Evolutionary conservation across 768 basidiomycete genomes (phyloP), one percentile per base, ranked within the genome.

Genomic region (Leccinum barrowsii): DNA sequence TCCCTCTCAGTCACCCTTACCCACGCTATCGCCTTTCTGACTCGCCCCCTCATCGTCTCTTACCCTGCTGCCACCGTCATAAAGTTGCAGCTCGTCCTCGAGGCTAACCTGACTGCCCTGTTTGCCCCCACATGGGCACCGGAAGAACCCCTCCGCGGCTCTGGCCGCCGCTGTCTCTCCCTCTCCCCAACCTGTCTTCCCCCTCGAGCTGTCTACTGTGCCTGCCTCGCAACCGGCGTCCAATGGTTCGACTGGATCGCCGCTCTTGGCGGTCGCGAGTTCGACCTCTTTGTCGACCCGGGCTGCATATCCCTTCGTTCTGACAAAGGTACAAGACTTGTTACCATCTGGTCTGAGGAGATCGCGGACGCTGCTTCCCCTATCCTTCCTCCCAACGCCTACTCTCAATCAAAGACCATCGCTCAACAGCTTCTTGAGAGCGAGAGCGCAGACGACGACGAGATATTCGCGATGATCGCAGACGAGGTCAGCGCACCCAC

Each of bases 231-330:
- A 22, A 77, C 86, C 40, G 83, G 83, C 58, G 79, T 92, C 32
- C 86, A 89, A 66, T 92, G 90, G 90, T 85, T 85, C 58, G 84
- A 89, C 69, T 92, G 90, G 90, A 88, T 90, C 55, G 64, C 78
- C 49, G 76, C 81, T 58, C 82, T 92, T 49, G 89, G 90, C 11
- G 80, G 82, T 63, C 74, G 76, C 57, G 86, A 88, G 74, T 85
- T 92, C 68, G 90, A 92, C 72, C 80, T 92, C 59, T 87, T 89
- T 73, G 81, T 90, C 65, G 87, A 92, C 70, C 90, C 90, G 61
- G 90, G 89, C 60, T 85, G 82, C 69, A 82, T 92, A 62, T 86
- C 86, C 58, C 75, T 89, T 62, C 87, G 87, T 59, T 78, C 80
- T 67, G 79, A 78, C 53, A 76, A 70, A 58, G 67, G 70, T 28